A percentile compares a stretch with the other conserved stretches of the same genome.
These are phyloP conservation scores for Microstegium vimineum DNA, from an alignment of 176 grass and related monocot genomes.

Conservation along the genomic window DNA sequence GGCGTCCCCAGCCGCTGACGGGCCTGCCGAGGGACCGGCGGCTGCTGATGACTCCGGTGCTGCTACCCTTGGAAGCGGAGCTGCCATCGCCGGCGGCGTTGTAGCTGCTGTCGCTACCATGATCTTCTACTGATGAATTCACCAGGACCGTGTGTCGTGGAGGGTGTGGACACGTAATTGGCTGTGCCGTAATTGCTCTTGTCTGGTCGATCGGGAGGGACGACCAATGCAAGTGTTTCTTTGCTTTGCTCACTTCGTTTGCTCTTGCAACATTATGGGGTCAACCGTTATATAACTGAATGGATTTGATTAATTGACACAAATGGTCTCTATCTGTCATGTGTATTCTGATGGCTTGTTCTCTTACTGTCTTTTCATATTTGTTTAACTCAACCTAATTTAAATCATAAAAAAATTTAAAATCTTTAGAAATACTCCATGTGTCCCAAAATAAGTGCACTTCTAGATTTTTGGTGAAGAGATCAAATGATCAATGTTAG, in stretches of 20 bases:
- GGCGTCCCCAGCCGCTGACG: neutral
- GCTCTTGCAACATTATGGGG: conserved; percentile 27
- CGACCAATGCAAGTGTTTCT: neutral
- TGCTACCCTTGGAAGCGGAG: neutral
- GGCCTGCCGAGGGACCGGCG: conserved; percentile 13
- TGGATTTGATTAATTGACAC: conserved; percentile 2
- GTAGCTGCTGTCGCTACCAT: neutral
- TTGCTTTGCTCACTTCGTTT: conserved; percentile 31
- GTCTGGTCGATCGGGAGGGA: neutral
- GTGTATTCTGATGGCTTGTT: neutral
- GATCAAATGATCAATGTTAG: too few relatives aligned
- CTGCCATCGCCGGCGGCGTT: neutral
- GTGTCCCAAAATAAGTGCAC: too few relatives aligned
- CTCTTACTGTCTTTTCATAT: neutral
- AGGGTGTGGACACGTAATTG: neutral
- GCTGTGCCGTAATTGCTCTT: neutral
- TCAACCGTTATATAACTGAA: conserved; percentile 8
- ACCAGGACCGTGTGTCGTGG: neutral
- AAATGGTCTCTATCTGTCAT: neutral
- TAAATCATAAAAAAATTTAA: neutral
- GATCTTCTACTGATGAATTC: conserved; percentile 37
- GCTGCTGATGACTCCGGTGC: conserved; percentile 37
- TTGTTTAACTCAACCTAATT: neutral
- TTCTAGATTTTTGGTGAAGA: too few relatives aligned
- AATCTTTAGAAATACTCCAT: neutral